phyloP scores from a whole-genome alignment of 1,139 yeast species.

The Debaryomyces fabryi region DNA sequence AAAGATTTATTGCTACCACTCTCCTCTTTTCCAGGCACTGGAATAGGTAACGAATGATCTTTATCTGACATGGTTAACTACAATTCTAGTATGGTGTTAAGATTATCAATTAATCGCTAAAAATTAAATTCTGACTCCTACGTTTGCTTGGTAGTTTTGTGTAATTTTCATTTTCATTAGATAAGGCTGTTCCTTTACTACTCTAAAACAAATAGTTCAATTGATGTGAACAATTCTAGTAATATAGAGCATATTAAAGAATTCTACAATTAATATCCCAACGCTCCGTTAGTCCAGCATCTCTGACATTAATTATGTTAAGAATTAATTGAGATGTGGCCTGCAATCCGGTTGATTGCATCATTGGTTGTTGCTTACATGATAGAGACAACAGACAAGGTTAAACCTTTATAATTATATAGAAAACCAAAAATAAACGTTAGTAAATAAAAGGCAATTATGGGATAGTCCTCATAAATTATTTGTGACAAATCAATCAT shows the following conservation, averaged over 20 bases:
- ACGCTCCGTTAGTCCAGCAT: constrained; percentile 67
- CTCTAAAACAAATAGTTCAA: constrained; percentile 1
- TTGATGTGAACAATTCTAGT: constrained; percentile 1
- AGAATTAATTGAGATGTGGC: constrained; percentile 37
- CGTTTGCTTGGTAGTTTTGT: neutral
- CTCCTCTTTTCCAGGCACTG: constrained; percentile 8
- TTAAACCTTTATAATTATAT: constrained; percentile 2
- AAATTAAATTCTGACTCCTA: neutral
- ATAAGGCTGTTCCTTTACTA: neutral
- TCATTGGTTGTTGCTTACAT: constrained; percentile 43
- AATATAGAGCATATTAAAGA: neutral
- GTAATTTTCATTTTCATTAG: neutral
- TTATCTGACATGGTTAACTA: constrained; percentile 5
- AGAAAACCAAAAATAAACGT: neutral
- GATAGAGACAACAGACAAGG: constrained; percentile 2
- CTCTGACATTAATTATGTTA: constrained; percentile 23
- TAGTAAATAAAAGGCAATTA: constrained; percentile 5
- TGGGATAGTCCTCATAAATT: constrained; percentile 1
- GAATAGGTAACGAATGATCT: constrained; percentile 11
- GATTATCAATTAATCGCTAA: neutral
- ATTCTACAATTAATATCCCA: constrained; percentile 44
- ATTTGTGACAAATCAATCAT: constrained; percentile 19
- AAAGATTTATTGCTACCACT: neutral
- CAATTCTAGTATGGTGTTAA: neutral
- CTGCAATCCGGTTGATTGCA: constrained; percentile 65